These are phyloP conservation scores for Syzygium syzygioides DNA, from an alignment of 441 rosid genomes.

Conservation along the genomic window DNA sequence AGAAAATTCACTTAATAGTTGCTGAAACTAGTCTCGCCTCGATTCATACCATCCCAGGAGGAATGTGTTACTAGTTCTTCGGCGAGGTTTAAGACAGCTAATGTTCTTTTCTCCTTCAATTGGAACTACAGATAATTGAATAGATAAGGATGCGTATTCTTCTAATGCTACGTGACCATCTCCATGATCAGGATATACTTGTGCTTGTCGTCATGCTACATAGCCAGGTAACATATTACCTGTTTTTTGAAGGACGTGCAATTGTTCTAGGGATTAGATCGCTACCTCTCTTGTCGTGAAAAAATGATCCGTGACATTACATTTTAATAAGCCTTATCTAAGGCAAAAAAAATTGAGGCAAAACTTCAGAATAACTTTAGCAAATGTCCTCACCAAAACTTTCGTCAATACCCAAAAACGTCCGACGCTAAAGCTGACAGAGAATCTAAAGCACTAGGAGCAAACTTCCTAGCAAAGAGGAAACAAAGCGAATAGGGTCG, in stretches of 20 bases:
- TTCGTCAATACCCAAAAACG: not conserved
- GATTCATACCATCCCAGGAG: not conserved
- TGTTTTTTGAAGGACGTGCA: not conserved
- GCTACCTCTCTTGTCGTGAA: not conserved
- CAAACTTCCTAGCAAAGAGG: conserved; percentile 15
- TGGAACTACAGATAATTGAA: not conserved
- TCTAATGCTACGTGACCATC: not conserved
- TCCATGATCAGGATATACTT: not conserved
- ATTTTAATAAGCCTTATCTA: not conserved
- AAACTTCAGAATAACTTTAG: not conserved
- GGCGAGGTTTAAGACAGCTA: not conserved
- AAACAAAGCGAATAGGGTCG: conserved; percentile 3
- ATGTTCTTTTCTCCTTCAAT: not conserved
- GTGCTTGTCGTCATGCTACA: not conserved
- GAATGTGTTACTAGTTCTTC: not conserved
- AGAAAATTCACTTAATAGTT: not conserved
- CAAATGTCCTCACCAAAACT: not conserved
- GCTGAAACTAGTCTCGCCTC: not conserved
- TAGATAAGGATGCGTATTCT: not conserved
- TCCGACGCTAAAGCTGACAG: not conserved
- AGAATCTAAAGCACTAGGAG: conserved; percentile 8
- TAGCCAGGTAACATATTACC: not conserved
- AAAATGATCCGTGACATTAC: not conserved
- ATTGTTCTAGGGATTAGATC: not conserved
- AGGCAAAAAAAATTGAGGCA: not conserved